Evolutionary conservation across 768 basidiomycete species (phyloP), one percentile per base, ranked within the genome.

Genomic region (Tulasnella calospora): DNA sequence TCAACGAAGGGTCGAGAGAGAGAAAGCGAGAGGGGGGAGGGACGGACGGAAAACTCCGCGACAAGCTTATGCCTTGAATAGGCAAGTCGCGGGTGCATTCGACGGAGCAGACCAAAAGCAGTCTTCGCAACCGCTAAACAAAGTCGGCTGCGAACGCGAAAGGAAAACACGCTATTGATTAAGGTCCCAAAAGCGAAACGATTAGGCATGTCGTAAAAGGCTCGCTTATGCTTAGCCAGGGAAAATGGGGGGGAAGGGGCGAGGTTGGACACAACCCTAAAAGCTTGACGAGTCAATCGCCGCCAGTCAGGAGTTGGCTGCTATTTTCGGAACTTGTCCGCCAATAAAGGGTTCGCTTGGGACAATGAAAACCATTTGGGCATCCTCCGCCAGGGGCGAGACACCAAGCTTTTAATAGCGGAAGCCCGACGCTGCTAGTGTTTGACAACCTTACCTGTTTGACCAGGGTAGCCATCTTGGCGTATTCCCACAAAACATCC

Each of bases 401-500:
- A 69, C 55, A 13, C 67, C 21, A 40, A 23, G 2, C 46, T 23
- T 12, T 12, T 19, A 71, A n/a, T 35, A 15, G 44, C 41, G 44
- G 10, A 33, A 38, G 10, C 1, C 19, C 38, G 19, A 13, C 35
- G 71, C 73, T n/a, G n/a, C n/a, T n/a, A n/a, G n/a, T n/a, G n/a
- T n/a, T n/a, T n/a, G n/a, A n/a, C n/a, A n/a, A n/a, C n/a, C 90
- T 80, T 80, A 96, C 96, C 83, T 88, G 86, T 83, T 92, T 94
- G 80, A 96, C 86, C 83, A 94, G 90, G 73, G 93, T 89, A 0
- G 92, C 90, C 23, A 97, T 87, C 81, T 94, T 94, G 40, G 94
- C 93, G 83, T 97, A 97, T 83, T 98, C 95, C 93, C 94, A 95
- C 47, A 98, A 89, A 0, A 95, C 90, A 47, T 94, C 89, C 8